These are phyloP conservation scores for Trichoderma lentiforme DNA, from an alignment of 2,329 filamentous ascomycete species.

Conservation along the genomic window DNA sequence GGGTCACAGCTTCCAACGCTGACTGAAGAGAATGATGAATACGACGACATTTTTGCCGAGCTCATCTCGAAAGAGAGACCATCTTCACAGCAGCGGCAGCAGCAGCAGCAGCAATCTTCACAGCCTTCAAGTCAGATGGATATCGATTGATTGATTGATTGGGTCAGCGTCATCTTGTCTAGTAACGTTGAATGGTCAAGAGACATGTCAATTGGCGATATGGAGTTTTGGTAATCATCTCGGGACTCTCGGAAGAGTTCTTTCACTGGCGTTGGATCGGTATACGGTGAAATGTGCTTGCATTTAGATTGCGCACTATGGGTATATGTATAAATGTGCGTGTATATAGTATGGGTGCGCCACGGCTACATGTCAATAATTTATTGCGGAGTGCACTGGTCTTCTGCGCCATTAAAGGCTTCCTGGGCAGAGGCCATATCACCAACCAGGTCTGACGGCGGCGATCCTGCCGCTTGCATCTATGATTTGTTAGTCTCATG, in stretches of 20 bases:
- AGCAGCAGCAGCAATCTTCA: conserved; percentile 10
- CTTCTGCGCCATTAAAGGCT: conserved; percentile 57
- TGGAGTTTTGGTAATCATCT: background rate
- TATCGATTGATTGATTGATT: conserved; percentile 35
- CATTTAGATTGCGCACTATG: conserved; percentile 18
- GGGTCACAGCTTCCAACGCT: conserved; percentile 36
- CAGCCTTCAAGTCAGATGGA: conserved; percentile 44
- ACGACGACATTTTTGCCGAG: conserved; percentile 57
- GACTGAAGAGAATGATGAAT: conserved; percentile 52
- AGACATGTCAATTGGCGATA: background rate
- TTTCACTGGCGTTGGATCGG: conserved; percentile 23
- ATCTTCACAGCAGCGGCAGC: conserved; percentile 13
- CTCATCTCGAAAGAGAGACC: conserved; percentile 33
- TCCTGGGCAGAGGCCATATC: conserved; percentile 84
- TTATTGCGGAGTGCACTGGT: conserved; percentile 62
- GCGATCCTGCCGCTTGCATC: conserved; percentile 96
- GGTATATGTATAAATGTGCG: conserved; percentile 27
- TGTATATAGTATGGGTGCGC: conserved; percentile 19
- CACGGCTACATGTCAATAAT: conserved; percentile 29
- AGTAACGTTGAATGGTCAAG: background rate
- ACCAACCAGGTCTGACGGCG: conserved; percentile 85
- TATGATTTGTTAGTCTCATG: conserved; percentile 35
- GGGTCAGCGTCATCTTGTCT: conserved; percentile 20
- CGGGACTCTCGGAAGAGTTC: conserved; percentile 22
- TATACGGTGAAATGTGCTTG: conserved; percentile 19